phyloP scores from a whole-genome alignment of 257 asterid genomes.

The Solanum corneliomulleri region DNA sequence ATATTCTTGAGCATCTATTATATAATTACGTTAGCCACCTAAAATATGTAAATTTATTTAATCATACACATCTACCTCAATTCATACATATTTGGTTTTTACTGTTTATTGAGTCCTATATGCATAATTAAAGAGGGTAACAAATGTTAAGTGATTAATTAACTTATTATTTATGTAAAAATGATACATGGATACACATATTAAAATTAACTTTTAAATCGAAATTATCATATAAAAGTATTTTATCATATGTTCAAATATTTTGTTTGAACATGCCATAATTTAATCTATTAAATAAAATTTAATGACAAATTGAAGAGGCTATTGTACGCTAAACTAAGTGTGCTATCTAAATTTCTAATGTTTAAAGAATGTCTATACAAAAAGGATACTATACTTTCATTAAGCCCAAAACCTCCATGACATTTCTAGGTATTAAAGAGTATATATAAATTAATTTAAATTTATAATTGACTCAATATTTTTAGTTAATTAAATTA shows the following conservation, averaged over 20 bases:
- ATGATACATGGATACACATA: not conserved
- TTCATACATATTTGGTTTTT: not conserved
- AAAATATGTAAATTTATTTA: not conserved
- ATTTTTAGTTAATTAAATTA: not conserved
- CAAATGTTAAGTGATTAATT: not conserved
- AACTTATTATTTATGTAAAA: not conserved
- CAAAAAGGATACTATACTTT: not conserved
- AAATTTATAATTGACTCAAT: not conserved
- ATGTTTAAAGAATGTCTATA: not conserved
- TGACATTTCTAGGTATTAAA: not conserved
- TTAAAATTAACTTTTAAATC: no score
- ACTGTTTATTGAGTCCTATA: not conserved
- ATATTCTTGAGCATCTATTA: not conserved
- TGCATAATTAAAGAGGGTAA: not conserved
- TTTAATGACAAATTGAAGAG: no score
- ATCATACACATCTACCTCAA: not conserved
- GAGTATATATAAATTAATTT: not conserved
- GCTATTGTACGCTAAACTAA: no score
- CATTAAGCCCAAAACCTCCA: not conserved
- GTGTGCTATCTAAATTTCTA: no score
- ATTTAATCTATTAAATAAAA: no score
- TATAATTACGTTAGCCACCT: not conserved
- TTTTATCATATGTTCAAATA: not conserved
- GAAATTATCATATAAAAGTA: fast-evolving
- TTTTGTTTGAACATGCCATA: not conserved